Evolutionary conservation across 345 rosid species (phyloP).

Genomic region (Camelina neglecta): DNA sequence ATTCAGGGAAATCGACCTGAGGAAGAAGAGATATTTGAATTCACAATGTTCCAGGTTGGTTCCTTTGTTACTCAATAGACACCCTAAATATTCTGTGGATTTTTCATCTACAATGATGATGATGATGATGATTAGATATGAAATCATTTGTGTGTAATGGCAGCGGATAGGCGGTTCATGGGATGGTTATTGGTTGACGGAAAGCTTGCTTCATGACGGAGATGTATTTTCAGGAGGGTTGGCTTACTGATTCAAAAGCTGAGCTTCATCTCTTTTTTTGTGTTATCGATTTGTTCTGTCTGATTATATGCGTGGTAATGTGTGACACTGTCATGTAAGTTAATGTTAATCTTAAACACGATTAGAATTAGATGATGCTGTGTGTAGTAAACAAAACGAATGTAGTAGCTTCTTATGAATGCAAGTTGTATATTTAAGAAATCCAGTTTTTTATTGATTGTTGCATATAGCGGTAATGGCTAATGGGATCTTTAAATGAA

Average conservation of each 20-base stretch:
- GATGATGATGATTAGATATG: background rate
- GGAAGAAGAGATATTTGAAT: conserved; percentile 88
- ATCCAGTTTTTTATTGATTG: background rate
- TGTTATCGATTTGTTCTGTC: background rate
- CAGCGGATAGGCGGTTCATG: conserved; percentile 90
- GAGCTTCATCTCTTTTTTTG: background rate
- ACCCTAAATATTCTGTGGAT: background rate
- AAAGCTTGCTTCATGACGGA: conserved; percentile 86
- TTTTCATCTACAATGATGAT: conserved; percentile 13
- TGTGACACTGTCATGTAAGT: background rate
- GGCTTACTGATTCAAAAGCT: conserved; percentile 61
- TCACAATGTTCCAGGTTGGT: conserved; percentile 86
- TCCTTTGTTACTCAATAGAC: background rate
- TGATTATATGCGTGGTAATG: background rate
- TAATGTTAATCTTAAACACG: conserved; percentile 9
- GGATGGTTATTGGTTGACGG: conserved; percentile 98
- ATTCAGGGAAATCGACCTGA: conserved; percentile 82
- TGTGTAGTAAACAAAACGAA: conserved; percentile 18
- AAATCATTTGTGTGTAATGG: conserved; percentile 17
- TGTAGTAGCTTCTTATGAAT: background rate
- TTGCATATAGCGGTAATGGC: background rate
- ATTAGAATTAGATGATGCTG: conserved; percentile 18
- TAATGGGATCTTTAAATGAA: background rate
- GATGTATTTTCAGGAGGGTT: conserved; percentile 82
- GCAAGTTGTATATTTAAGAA: background rate